Evolutionary conservation across 768 basidiomycete species (phyloP).

Genomic region (Lactarius deliciosus): DNA sequence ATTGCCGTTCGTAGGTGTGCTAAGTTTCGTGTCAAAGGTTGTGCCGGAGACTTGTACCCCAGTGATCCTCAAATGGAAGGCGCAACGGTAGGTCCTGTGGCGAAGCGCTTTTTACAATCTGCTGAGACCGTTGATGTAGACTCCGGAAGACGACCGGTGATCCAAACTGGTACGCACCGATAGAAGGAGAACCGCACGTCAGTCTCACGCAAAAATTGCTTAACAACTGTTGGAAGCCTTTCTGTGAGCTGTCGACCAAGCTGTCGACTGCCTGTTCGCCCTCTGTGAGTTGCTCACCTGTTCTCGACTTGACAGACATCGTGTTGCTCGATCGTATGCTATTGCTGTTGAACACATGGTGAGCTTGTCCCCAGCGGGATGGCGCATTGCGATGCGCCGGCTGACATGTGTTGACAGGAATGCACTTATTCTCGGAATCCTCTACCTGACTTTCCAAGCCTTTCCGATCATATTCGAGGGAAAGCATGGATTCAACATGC

Average conservation of each 20-base stretch:
- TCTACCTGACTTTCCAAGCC: constrained; percentile 57
- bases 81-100: constrained; percentile 42
- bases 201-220: constrained; percentile 49
- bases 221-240: constrained; percentile 67
- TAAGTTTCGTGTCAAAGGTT: constrained; percentile 39
- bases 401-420: constrained; percentile 34
- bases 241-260: constrained; percentile 56
- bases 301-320: constrained; percentile 45
- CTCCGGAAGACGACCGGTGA: constrained; percentile 58
- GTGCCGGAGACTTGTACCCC: constrained; percentile 75
- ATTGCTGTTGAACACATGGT: constrained; percentile 70
- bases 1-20: too few relatives aligned
- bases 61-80: constrained; percentile 60
- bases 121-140: constrained; percentile 34
- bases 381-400: neutral
- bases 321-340: constrained; percentile 74
- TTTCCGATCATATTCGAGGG: constrained; percentile 51
- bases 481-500: constrained; percentile 53
- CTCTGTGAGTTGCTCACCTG: neutral
- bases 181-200: constrained; percentile 48
- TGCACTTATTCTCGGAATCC: constrained; percentile 43
- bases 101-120: neutral
- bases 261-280: constrained; percentile 14
- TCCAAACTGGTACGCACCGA: constrained; percentile 52
- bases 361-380: constrained; percentile 21